Base-by-base conservation (phyloP, 1,284 basidiomycete genomes). In the Coniophora puteana region DNA sequence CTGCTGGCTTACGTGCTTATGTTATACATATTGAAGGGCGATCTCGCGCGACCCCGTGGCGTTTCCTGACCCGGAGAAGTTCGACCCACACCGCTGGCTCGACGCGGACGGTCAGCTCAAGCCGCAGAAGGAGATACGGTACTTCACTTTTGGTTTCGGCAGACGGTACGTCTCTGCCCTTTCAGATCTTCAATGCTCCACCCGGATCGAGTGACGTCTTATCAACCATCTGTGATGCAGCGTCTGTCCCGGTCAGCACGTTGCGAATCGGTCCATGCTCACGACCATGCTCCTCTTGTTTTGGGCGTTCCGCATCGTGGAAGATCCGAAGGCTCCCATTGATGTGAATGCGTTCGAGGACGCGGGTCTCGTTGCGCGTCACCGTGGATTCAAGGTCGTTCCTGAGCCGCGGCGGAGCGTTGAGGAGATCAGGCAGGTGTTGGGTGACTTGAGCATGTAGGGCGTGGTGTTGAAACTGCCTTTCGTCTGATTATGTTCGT, bases 151-250 rank as follows among this genome's bases (percentile, higher is more conserved):
- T 21, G 33, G 33, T 7, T 35, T 35, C 20, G 33, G 33, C 5
- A 18, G 33, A 33, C 61, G 75, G 71, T 71, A 30, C 18, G 54
- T 46, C 4, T 11, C 27, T 14, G 30, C 25, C 5, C 22, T 27
- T 8, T 21, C 33, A 18, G n/a, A 8, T 31, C 7, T 6, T 14
- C n/a, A n/a, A n/a, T n/a, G n/a, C n/a, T n/a, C n/a, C n/a, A n/a
- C 7, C 8, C 29, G n/a, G 8, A 7, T 14, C 20, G n/a, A 31
- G 8, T 31, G 29, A 8, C 20, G 7, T 8, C 29, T 31, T n/a
- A 31, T 18, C 29, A n/a, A n/a, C n/a, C n/a, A n/a, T n/a, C n/a
- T n/a, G n/a, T n/a, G n/a, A n/a, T n/a, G n/a, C 12, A 41, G 40
- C n/a, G 37, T 40, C 6, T 40, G 37, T 17, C 24, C 40, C 8